phyloP scores from a whole-genome alignment of 2,329 filamentous ascomycete genomes.

The Fusarium redolens region DNA sequence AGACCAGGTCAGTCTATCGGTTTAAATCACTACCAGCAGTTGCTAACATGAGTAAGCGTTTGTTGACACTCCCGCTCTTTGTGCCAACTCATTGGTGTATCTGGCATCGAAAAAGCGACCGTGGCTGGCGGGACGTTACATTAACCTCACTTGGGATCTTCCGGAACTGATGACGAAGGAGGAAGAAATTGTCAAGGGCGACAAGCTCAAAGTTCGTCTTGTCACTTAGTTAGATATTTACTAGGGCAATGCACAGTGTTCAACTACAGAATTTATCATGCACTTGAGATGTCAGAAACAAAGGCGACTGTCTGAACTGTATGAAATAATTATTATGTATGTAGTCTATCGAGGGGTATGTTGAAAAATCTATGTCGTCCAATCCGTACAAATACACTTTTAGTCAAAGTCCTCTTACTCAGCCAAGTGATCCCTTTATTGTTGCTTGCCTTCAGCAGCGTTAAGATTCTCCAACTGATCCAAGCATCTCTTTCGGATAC shows the following conservation, averaged over 20 bases:
- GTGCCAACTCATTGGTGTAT: slow-evolving; percentile 27
- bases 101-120: slow-evolving; percentile 2
- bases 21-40: accelerated
- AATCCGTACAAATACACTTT: background rate
- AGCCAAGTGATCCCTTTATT: background rate
- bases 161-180: slow-evolving; percentile 24
- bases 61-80: slow-evolving; percentile 21
- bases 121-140: slow-evolving; percentile 27
- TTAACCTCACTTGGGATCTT: slow-evolving; percentile 35
- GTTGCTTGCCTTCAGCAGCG: slow-evolving; percentile 10
- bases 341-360: background rate
- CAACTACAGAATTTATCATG: background rate
- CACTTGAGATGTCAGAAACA: background rate
- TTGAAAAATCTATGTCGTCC: background rate
- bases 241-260: accelerated
- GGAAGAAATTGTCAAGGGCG: background rate
- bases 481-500: slow-evolving; percentile 41
- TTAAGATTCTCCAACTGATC: slow-evolving; percentile 12
- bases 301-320: too few species aligned
- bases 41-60: slow-evolving; percentile 1
- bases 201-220: slow-evolving; percentile 18
- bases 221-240: background rate
- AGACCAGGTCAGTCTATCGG: background rate
- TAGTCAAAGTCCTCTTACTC: background rate
- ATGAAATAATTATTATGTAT: background rate